phyloP scores from a whole-genome alignment of 257 asterid species.

The Leonotis leonurus region DNA sequence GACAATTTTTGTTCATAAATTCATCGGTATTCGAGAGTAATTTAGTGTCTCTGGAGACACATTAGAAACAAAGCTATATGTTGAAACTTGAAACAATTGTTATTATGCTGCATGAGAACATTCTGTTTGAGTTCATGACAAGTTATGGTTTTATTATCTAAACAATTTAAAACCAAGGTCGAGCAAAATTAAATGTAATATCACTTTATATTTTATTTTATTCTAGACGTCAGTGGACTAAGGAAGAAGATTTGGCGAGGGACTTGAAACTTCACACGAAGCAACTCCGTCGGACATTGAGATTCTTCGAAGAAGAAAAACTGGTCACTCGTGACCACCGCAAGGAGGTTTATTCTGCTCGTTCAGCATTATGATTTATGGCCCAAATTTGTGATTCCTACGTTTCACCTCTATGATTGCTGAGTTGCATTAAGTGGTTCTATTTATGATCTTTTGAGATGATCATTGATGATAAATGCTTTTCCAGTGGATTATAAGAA shows the following conservation, averaged over 20 bases:
- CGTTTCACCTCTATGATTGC: slow-evolving; percentile 15
- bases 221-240: slow-evolving; percentile 85
- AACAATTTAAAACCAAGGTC: background rate
- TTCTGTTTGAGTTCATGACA: slow-evolving; percentile 1
- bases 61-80: background rate
- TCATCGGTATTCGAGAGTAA: background rate
- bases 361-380: slow-evolving; percentile 24
- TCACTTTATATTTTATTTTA: slow-evolving; percentile 13
- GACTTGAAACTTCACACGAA: slow-evolving; percentile 93
- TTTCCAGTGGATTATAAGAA: background rate
- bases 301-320: slow-evolving; percentile 95
- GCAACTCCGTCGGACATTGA: slow-evolving; percentile 87
- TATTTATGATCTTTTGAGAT: background rate
- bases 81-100: too few species aligned
- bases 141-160: slow-evolving; percentile 1
- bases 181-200: slow-evolving; percentile 6
- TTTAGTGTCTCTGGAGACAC: background rate
- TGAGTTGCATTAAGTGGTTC: background rate
- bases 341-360: slow-evolving; percentile 69
- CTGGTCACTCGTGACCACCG: slow-evolving; percentile 88
- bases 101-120: background rate
- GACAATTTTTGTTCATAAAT: background rate
- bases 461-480: slow-evolving; percentile 4
- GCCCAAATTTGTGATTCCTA: slow-evolving; percentile 17
- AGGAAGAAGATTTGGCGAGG: slow-evolving; percentile 98